Conservation (phyloP, 345 rosid species). For the Eucalyptus erythrocorys region DNA sequence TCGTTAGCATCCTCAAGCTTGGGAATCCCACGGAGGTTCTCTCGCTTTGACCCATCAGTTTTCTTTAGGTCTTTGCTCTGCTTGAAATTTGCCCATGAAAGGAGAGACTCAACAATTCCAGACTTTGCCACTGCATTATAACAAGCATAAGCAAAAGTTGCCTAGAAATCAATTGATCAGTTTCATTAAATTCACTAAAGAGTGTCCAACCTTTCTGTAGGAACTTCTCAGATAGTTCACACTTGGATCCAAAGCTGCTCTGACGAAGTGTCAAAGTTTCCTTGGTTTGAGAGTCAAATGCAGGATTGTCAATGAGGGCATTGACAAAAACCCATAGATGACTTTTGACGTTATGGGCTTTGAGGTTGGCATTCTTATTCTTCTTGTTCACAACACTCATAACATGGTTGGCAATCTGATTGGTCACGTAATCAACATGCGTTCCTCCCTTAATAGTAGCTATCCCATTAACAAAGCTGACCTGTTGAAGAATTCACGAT, state of each 20-base stretch:
- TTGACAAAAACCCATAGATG: conserved; percentile 97
- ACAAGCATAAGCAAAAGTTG: neutral
- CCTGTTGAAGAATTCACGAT: conserved; percentile 22
- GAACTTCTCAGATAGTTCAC: conserved; percentile 75
- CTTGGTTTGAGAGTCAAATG: conserved; percentile 98
- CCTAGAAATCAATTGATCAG: neutral
- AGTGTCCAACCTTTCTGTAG: conserved; percentile 58
- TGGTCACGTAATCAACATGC: conserved; percentile 88
- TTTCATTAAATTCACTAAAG: neutral
- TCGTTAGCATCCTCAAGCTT: conserved; percentile 91
- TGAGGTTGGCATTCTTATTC: conserved; percentile 69
- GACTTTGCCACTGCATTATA: conserved; percentile 62
- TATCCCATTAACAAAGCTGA: conserved; percentile 84
- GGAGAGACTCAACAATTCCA: conserved; percentile 66
- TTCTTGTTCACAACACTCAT: conserved; percentile 71
- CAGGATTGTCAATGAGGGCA: conserved; percentile 94
- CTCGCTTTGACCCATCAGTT: conserved; percentile 75
- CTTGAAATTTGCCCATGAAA: conserved; percentile 90
- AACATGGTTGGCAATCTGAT: conserved; percentile 77
- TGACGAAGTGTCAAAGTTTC: conserved; percentile 95
- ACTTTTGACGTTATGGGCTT: conserved; percentile 76
- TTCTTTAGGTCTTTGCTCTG: conserved; percentile 82
- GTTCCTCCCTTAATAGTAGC: conserved; percentile 97
- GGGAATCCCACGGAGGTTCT: conserved; percentile 40
- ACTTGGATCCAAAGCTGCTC: conserved; percentile 90